Percentiles rank a stretch among this genome's conserved stretches.
phyloP scores from a whole-genome alignment of 805 yeast species.

The Candida chauliodis region DNA sequence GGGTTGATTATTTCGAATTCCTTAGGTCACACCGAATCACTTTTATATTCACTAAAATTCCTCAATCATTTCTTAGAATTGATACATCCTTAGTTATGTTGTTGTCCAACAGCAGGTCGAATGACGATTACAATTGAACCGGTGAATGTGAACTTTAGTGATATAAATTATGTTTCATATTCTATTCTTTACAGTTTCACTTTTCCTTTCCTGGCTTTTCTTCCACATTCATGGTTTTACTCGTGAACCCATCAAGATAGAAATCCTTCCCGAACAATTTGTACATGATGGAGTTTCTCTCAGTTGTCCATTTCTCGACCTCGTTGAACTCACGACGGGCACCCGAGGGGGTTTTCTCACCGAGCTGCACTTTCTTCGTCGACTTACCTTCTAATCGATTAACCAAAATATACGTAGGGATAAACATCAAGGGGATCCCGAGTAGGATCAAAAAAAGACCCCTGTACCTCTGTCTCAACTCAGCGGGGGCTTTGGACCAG shows the following conservation, averaged over 20 bases:
- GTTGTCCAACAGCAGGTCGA: too few relatives aligned
- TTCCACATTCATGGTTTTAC: constrained; percentile 29
- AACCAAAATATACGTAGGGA: constrained; percentile 33
- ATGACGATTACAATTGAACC: too few relatives aligned
- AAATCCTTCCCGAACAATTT: constrained; percentile 39
- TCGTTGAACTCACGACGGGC: constrained; percentile 35
- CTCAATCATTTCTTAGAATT: too few relatives aligned
- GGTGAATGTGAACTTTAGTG: too few relatives aligned
- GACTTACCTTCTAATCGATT: constrained; percentile 38
- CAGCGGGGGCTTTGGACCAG: constrained; percentile 43
- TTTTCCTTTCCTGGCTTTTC: too few relatives aligned
- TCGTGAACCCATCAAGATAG: constrained; percentile 42
- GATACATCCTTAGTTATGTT: too few relatives aligned
- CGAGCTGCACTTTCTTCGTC: constrained; percentile 37
- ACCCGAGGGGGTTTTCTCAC: constrained; percentile 33
- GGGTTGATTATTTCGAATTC: too few relatives aligned
- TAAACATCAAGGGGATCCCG: constrained; percentile 33
- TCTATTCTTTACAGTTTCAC: too few relatives aligned
- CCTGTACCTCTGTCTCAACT: constrained; percentile 30
- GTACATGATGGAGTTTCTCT: constrained; percentile 31
- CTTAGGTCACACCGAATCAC: too few relatives aligned
- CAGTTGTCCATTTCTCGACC: constrained; percentile 33
- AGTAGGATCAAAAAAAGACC: constrained; percentile 36
- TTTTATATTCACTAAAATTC: too few relatives aligned
- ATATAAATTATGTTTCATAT: too few relatives aligned